These are phyloP conservation scores for Lagenidium giganteum DNA, from an alignment of 352 stramenopile species.

Conservation along the genomic window DNA sequence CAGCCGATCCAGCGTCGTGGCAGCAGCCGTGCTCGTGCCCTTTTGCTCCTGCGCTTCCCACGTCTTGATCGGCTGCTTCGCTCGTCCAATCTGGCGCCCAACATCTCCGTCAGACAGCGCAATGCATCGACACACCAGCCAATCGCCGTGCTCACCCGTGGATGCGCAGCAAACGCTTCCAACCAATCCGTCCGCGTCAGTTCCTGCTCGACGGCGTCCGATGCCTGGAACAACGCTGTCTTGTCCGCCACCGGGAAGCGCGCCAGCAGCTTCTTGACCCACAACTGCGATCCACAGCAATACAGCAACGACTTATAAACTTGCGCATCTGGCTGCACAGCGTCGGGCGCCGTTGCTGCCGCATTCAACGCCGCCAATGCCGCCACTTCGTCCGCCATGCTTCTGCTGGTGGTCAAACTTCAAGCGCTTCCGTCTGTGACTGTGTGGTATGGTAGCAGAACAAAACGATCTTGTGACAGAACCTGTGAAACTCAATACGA, in stretches of 20 bases:
- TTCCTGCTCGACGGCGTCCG: slow-evolving; percentile 29
- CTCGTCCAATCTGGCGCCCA: slow-evolving; percentile 48
- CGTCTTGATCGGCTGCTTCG: slow-evolving; percentile 56
- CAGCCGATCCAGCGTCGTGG: slow-evolving; percentile 45
- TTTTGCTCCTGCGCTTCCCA: slow-evolving; percentile 78
- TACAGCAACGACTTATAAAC: slow-evolving; percentile 43
- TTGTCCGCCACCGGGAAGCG: slow-evolving; percentile 37
- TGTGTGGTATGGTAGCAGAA: too few species aligned
- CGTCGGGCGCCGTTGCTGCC: slow-evolving; percentile 21
- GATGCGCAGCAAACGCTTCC: slow-evolving; percentile 64
- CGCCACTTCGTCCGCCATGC: slow-evolving; percentile 1
- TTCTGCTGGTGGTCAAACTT: too few species aligned
- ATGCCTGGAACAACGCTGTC: slow-evolving; percentile 30
- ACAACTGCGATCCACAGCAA: slow-evolving; percentile 55
- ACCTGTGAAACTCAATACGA: too few species aligned
- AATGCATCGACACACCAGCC: too few species aligned
- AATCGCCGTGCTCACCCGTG: too few species aligned
- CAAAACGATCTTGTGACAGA: too few species aligned
- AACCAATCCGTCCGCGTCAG: slow-evolving; percentile 56
- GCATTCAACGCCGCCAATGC: slow-evolving; percentile 35
- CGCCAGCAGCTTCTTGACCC: slow-evolving; percentile 33
- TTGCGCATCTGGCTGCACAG: slow-evolving; percentile 9
- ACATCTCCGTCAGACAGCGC: background rate
- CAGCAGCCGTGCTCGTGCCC: slow-evolving; percentile 48
- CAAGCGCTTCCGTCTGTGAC: too few species aligned